Percentiles rank a stretch among this genome's conserved stretches.
Conservation (phyloP, 208 protist species). For the Trypanosoma platydactyli region DNA sequence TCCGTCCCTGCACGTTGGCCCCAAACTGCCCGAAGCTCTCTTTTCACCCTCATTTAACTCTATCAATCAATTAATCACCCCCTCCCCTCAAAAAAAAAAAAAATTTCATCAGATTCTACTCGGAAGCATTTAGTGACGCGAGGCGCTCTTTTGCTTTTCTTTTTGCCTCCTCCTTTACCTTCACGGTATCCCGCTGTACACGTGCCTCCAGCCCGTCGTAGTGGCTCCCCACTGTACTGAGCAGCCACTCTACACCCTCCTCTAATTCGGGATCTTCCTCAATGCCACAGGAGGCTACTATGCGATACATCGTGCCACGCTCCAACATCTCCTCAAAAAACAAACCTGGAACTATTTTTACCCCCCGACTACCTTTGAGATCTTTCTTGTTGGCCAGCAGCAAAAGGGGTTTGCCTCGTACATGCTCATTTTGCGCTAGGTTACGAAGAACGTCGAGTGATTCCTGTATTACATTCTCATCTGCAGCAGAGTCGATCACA, state of each 20-base stretch:
- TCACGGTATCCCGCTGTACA: constrained; percentile 57
- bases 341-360: constrained; percentile 78
- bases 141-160: constrained; percentile 64
- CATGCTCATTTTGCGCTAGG: constrained; percentile 90
- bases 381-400: constrained; percentile 99
- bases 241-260: constrained; percentile 84
- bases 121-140: constrained; percentile 38
- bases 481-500: constrained; percentile 77
- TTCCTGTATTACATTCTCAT: constrained; percentile 60
- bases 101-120: constrained; percentile 5
- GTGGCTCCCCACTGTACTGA: constrained; percentile 53
- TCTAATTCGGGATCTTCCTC: constrained; percentile 76
- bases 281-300: constrained; percentile 77
- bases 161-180: constrained; percentile 73
- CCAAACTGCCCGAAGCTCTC: too few species aligned
- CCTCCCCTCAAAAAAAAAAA: neutral
- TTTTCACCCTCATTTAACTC: neutral
- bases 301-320: constrained; percentile 43
- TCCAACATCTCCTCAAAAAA: constrained; percentile 61
- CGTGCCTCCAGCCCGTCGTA: constrained; percentile 62
- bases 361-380: constrained; percentile 71
- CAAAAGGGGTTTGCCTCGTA: constrained; percentile 97
- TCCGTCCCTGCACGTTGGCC: too few species aligned
- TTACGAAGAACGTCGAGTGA: constrained; percentile 65
- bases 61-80: neutral